Evolutionary conservation across 1,284 basidiomycete genomes (phyloP).

Genomic region (Sanguinoderma infundibulare): DNA sequence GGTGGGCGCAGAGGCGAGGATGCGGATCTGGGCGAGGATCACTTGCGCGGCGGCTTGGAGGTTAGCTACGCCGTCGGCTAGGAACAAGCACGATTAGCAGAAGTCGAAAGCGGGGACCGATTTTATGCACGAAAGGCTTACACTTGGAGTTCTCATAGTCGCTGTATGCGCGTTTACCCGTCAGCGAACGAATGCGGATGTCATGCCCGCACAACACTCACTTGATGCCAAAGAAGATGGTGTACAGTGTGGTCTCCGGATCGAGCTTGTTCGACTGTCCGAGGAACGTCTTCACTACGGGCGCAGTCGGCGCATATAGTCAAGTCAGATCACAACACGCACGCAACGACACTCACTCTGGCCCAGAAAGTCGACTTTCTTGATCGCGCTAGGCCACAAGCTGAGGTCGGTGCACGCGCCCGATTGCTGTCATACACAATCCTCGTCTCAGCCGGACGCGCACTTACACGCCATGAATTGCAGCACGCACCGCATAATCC

Average conservation of each 20-base stretch:
- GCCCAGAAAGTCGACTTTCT: slow-evolving; percentile 40
- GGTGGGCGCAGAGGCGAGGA: slow-evolving; percentile 34
- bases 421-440: slow-evolving; percentile 28
- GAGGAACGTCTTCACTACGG: slow-evolving; percentile 34
- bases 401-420: slow-evolving; percentile 40
- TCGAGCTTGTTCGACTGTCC: slow-evolving; percentile 38
- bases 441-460: neutral
- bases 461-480: neutral
- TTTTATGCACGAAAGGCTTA: slow-evolving; percentile 11
- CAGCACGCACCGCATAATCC: slow-evolving; percentile 46
- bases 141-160: slow-evolving; percentile 36
- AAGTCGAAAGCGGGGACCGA: neutral
- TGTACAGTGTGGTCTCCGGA: slow-evolving; percentile 39
- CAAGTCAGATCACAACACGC: neutral
- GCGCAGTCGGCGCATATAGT: neutral
- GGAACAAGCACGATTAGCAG: neutral
- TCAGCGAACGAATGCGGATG: neutral
- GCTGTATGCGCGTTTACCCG: slow-evolving; percentile 17
- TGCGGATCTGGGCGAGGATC: slow-evolving; percentile 38
- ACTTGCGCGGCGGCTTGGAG: slow-evolving; percentile 40
- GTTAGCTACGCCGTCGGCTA: slow-evolving; percentile 39
- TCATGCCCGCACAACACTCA: slow-evolving; percentile 19
- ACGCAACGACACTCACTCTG: slow-evolving; percentile 32
- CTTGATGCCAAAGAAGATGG: slow-evolving; percentile 45
- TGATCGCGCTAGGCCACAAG: slow-evolving; percentile 35